A percentile compares a stretch with the other conserved stretches of the same genome.
Conservation (phyloP, 2,329 filamentous ascomycete species). For the Westerdykella ornata region DNA sequence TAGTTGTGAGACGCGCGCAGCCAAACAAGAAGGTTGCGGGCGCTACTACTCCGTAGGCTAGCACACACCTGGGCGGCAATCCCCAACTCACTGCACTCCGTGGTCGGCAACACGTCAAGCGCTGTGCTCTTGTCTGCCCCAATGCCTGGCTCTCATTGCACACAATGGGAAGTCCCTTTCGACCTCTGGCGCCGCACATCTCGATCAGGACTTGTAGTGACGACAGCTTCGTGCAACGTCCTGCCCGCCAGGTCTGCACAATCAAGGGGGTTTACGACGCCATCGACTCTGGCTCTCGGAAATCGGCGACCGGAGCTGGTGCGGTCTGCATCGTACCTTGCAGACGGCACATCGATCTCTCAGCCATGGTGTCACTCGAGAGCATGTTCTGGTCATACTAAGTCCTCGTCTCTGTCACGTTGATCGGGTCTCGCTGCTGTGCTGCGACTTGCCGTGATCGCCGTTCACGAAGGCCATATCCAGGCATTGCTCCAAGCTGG, state of each 20-base stretch:
- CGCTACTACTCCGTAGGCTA: slow-evolving; percentile 15
- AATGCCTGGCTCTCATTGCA: not conserved
- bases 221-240: slow-evolving; percentile 6
- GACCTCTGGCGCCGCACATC: no score
- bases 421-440: no score
- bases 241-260: slow-evolving; percentile 18
- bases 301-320: slow-evolving; percentile 16
- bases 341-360: slow-evolving; percentile 19
- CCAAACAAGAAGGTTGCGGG: slow-evolving; percentile 9
- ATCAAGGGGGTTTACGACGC: slow-evolving; percentile 26
- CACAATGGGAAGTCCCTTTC: no score
- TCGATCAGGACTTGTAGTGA: no score
- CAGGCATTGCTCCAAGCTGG: no score
- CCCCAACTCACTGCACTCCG: slow-evolving; percentile 7
- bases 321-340: slow-evolving; percentile 30
- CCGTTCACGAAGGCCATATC: no score
- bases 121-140: slow-evolving; percentile 11
- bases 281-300: slow-evolving; percentile 24
- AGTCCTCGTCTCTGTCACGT: slow-evolving; percentile 7
- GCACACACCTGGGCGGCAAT: slow-evolving; percentile 4
- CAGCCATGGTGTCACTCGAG: slow-evolving; percentile 22
- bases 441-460: no score
- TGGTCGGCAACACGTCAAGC: slow-evolving; percentile 12
- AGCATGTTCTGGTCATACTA: slow-evolving; percentile 19
- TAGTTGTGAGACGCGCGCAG: not conserved